A percentile compares a stretch with the other conserved stretches of the same genome.
Evolutionary conservation across 352 stramenopile genomes (phyloP).

Genomic region (Stephanocyclus meneghinianus): DNA sequence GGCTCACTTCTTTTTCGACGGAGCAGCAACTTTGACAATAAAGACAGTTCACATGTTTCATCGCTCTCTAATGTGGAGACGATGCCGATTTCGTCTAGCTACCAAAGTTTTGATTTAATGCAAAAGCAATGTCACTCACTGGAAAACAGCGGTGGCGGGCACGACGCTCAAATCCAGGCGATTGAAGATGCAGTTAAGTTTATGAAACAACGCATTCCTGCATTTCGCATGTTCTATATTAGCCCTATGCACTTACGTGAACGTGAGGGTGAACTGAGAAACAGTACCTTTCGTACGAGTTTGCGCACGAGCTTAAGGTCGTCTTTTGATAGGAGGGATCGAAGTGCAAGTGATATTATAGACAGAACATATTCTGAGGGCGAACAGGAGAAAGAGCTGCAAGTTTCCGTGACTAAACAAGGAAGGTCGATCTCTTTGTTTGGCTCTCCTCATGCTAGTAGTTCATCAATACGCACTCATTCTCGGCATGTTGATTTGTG

Average conservation of each 20-base stretch:
- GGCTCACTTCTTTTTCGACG: not conserved
- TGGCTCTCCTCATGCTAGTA: slow-evolving; percentile 20
- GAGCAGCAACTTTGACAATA: not conserved
- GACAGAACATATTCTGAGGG: not conserved
- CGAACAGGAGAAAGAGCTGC: not conserved
- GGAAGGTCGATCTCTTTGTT: slow-evolving; percentile 47
- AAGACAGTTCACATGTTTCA: not conserved
- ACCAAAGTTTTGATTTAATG: slow-evolving; percentile 8
- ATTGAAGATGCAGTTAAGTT: slow-evolving; percentile 37
- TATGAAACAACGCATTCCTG: slow-evolving; percentile 64
- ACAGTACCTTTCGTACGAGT: slow-evolving; percentile 10
- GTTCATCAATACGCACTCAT: slow-evolving; percentile 29
- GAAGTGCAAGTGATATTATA: not conserved
- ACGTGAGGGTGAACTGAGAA: slow-evolving; percentile 35
- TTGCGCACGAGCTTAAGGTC: too few species aligned
- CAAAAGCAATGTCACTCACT: not conserved
- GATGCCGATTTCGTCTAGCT: not conserved
- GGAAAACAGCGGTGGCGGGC: not conserved
- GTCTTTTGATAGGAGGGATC: slow-evolving; percentile 1
- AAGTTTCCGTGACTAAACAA: slow-evolving; percentile 1
- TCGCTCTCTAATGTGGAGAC: not conserved
- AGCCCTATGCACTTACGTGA: slow-evolving; percentile 64
- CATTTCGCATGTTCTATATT: slow-evolving; percentile 78
- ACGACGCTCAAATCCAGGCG: not conserved
- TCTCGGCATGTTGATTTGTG: slow-evolving; percentile 36